Evolutionary conservation across 495 filamentous ascomycete genomes (phyloP), one percentile per base, ranked within the genome.

Genomic region (Trichocladium uniseriatum): DNA sequence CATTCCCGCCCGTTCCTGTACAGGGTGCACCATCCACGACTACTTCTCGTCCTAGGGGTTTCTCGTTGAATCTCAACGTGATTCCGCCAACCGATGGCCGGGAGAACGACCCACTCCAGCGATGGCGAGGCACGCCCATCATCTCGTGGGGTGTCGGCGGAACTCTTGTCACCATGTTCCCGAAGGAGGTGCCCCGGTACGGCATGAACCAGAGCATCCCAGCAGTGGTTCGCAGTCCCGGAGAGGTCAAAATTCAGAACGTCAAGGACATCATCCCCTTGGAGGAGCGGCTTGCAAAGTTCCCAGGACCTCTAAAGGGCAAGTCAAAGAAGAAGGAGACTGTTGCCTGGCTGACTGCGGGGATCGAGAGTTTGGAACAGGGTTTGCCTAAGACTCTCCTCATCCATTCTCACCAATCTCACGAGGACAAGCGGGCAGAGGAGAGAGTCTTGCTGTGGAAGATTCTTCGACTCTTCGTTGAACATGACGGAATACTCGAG

Each of bases 321-420:
- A 96, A 97, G 60, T 79, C 80, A 1, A 96, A 91, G 74, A 99
- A 97, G 71, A 97, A 97, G 68, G 94, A 99, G 47, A 76, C 86
- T 4, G 46, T 90, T 32, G 65, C 82, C 5, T 99, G 94, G 92
- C 71, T 99, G 28, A 80, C 69, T 3, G 72, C 75, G 54, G 84
- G 81, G 35, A 87, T 95, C 54, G 79, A 80, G 11, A 73, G 66
- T 5, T 67, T 96, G 21, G 87, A 90, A 63, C 76, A 74, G 19
- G 74, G 73, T 20, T 65, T 73, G n/a, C 64, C 80, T 7, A 69
- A 70, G 2, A 70, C 70, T 5, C 61, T 70, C 63, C 29, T 66
- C 20, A 20, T 78, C 38, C 70, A 78, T 38, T 48, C 65, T 5
- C 48, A 57, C 36, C 62, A 62, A 52, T 71, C 66, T 2, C 66